phyloP scores from a whole-genome alignment of 2,329 filamentous ascomycete species.

The Albifimbria verrucaria region DNA sequence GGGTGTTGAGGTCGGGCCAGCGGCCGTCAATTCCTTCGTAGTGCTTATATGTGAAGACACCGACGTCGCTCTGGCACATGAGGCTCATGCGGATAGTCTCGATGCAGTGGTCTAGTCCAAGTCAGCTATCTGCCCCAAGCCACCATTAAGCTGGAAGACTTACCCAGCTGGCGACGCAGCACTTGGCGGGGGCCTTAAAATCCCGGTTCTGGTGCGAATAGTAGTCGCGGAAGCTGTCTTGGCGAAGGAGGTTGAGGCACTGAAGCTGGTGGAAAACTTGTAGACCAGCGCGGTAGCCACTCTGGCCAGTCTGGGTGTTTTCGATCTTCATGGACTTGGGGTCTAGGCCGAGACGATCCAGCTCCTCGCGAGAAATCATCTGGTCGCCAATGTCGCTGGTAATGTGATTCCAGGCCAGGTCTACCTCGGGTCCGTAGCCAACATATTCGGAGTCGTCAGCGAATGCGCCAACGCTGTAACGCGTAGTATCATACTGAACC shows the following conservation, averaged over 20 bases:
- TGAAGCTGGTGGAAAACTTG: constrained; percentile 57
- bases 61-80: constrained; percentile 53
- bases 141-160: constrained; percentile 3
- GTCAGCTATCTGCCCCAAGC: neutral
- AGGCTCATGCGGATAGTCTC: constrained; percentile 50
- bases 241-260: constrained; percentile 45
- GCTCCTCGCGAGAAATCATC: constrained; percentile 53
- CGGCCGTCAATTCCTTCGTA: constrained; percentile 45
- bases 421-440: constrained; percentile 53
- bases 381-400: constrained; percentile 53
- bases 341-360: constrained; percentile 49
- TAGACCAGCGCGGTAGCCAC: constrained; percentile 55
- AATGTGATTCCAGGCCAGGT: constrained; percentile 54
- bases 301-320: constrained; percentile 51
- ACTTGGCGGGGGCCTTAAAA: constrained; percentile 37
- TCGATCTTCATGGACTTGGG: constrained; percentile 51
- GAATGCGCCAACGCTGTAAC: constrained; percentile 46
- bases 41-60: constrained; percentile 50
- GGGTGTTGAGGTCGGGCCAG: constrained; percentile 53
- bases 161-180: constrained; percentile 40
- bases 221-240: constrained; percentile 48
- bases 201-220: constrained; percentile 46
- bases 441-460: constrained; percentile 46
- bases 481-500: constrained; percentile 45
- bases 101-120: constrained; percentile 43